Evolutionary conservation across 2,329 filamentous ascomycete species (phyloP).

Genomic region (Aspergillus fijiensis): DNA sequence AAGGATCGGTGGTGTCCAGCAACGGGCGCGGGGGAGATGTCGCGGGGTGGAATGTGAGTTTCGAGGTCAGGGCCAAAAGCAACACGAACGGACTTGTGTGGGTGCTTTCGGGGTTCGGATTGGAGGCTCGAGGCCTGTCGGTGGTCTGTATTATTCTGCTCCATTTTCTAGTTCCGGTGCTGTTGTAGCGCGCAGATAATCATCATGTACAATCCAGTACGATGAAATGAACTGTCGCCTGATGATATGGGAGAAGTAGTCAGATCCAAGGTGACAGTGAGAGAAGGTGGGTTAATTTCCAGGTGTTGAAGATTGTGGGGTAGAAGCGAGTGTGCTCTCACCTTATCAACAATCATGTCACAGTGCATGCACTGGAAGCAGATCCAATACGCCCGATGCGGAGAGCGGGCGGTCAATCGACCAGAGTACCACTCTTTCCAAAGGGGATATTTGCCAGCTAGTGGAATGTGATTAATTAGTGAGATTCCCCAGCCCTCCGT

Average conservation of each 20-base stretch:
- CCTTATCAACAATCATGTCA: slow-evolving; percentile 21
- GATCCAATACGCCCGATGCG: slow-evolving; percentile 20
- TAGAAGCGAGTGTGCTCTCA: slow-evolving; percentile 9
- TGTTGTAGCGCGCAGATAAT: slow-evolving; percentile 36
- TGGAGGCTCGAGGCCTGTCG: slow-evolving; percentile 30
- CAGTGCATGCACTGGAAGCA: slow-evolving; percentile 14
- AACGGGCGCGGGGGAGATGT: slow-evolving; percentile 32
- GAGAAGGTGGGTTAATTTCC: neutral
- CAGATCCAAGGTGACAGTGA: neutral
- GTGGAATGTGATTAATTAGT: neutral
- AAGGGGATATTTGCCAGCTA: neutral
- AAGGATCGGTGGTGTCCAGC: slow-evolving; percentile 36
- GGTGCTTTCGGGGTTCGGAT: slow-evolving; percentile 32
- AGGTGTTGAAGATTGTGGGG: slow-evolving; percentile 1
- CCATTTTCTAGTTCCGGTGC: slow-evolving; percentile 37
- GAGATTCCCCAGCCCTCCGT: neutral
- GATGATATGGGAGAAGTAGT: neutral
- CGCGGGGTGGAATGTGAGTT: slow-evolving; percentile 37
- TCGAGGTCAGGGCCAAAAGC: slow-evolving; percentile 42
- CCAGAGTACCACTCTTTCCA: neutral
- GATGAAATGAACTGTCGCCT: slow-evolving; percentile 3
- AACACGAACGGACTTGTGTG: slow-evolving; percentile 37
- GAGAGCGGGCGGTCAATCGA: slow-evolving; percentile 12
- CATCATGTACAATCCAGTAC: slow-evolving; percentile 28
- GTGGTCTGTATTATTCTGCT: slow-evolving; percentile 28